phyloP scores from a whole-genome alignment of 169 alveolate species.

The Plasmodium gonderi region DNA sequence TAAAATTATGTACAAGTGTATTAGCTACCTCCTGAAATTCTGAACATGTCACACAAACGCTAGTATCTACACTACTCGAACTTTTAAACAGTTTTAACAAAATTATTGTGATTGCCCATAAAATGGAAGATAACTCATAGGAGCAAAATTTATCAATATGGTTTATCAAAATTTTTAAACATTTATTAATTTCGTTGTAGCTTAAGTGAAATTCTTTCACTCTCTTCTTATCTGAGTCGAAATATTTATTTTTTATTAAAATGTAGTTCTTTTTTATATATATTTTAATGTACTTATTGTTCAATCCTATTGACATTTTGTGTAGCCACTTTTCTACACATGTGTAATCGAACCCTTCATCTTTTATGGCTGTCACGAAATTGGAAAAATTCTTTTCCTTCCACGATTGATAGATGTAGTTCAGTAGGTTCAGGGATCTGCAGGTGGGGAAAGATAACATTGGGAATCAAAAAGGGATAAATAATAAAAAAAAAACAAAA shows the following conservation, averaged over 20 bases:
- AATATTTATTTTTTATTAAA: conserved; percentile 1
- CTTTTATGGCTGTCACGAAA: conserved; percentile 15
- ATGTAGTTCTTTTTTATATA: conserved; percentile 1
- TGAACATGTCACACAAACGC: neutral
- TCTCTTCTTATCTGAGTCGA: neutral
- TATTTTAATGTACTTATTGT: conserved; percentile 33
- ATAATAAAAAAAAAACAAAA: neutral
- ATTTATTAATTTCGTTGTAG: neutral
- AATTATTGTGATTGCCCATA: conserved; percentile 62
- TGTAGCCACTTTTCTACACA: conserved; percentile 69
- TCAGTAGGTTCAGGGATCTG: conserved; percentile 34
- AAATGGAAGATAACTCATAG: conserved; percentile 33
- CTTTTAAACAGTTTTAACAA: conserved; percentile 4
- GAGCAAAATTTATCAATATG: conserved; percentile 39
- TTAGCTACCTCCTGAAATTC: neutral
- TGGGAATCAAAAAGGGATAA: neutral
- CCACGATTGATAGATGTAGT: conserved; percentile 35
- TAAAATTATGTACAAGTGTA: neutral
- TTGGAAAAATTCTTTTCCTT: conserved; percentile 41
- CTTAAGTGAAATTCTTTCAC: conserved; percentile 23
- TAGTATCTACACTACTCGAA: neutral
- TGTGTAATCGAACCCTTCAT: conserved; percentile 17
- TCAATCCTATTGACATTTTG: conserved; percentile 39
- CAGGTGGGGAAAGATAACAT: neutral
- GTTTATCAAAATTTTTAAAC: conserved; percentile 29